Conservation (phyloP, 257 asterid genomes). For the Thymus quinquecostatus region DNA sequence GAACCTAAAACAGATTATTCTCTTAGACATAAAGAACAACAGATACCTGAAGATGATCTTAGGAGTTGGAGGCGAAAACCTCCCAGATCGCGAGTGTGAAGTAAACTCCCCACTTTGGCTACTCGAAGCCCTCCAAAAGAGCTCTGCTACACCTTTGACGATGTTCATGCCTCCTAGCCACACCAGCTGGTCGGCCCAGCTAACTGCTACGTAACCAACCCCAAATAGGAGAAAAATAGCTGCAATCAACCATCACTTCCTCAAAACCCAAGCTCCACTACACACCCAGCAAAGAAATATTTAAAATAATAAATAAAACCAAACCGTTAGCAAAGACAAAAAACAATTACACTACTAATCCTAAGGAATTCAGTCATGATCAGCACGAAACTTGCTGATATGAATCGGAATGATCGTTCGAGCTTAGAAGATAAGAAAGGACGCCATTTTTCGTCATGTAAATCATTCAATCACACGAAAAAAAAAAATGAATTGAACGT, state of each 20-base stretch:
- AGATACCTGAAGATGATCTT: constrained; percentile 71
- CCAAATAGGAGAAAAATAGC: constrained; percentile 29
- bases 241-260: constrained; percentile 49
- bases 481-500: constrained; percentile 20
- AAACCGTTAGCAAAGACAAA: background rate
- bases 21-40: constrained; percentile 9
- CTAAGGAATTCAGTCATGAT: constrained; percentile 19
- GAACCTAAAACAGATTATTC: constrained; percentile 16
- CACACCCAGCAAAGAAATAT: constrained; percentile 16
- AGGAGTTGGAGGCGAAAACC: constrained; percentile 69
- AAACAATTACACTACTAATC: background rate
- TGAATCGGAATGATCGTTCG: background rate
- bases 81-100: constrained; percentile 52
- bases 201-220: constrained; percentile 48
- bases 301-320: background rate
- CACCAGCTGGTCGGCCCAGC: constrained; percentile 32
- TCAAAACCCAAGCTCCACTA: constrained; percentile 25
- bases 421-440: constrained; percentile 1
- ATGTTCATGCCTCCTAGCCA: constrained; percentile 73
- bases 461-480: constrained; percentile 23
- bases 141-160: constrained; percentile 96
- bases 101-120: constrained; percentile 65
- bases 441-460: background rate
- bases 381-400: constrained; percentile 21
- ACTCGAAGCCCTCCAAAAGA: constrained; percentile 77